These are phyloP conservation scores for Entophlyctis luteolus DNA, from an alignment of 192 early-diverging fungal genomes.

Conservation along the genomic window DNA sequence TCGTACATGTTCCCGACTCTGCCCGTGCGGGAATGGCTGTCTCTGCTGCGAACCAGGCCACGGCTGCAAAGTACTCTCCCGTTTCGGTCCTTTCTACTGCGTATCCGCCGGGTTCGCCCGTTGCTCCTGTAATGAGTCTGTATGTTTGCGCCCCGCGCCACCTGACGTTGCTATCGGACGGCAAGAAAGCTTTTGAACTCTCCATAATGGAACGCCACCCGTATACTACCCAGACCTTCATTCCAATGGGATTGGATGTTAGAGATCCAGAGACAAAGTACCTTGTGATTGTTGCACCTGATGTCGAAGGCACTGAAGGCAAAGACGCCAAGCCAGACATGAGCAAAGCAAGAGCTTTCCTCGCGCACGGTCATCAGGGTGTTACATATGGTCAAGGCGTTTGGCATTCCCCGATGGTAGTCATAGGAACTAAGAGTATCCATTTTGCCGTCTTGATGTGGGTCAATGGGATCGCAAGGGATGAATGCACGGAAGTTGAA, in stretches of 20 bases:
- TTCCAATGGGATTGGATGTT: slow-evolving; percentile 56
- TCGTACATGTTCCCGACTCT: slow-evolving; percentile 38
- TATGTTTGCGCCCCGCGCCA: slow-evolving; percentile 2
- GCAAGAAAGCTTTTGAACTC: slow-evolving; percentile 25
- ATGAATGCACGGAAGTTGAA: slow-evolving; percentile 66
- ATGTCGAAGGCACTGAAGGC: neutral
- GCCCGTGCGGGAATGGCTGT: neutral
- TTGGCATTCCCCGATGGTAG: slow-evolving; percentile 85
- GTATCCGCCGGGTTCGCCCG: neutral
- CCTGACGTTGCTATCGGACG: neutral
- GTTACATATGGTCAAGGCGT: slow-evolving; percentile 74
- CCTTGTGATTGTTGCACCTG: slow-evolving; percentile 63
- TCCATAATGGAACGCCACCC: slow-evolving; percentile 73
- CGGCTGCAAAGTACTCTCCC: slow-evolving; percentile 66
- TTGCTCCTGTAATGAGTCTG: neutral
- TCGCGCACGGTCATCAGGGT: slow-evolving; percentile 66
- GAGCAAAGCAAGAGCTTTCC: slow-evolving; percentile 63
- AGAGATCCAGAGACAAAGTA: slow-evolving; percentile 34
- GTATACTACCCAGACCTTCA: slow-evolving; percentile 75
- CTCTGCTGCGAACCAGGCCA: slow-evolving; percentile 64
- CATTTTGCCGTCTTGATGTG: slow-evolving; percentile 67
- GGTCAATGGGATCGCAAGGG: slow-evolving; percentile 66
- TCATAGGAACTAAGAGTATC: slow-evolving; percentile 46
- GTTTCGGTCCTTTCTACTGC: slow-evolving; percentile 51
- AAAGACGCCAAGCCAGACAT: slow-evolving; percentile 65